Conservation (phyloP, 345 rosid species). For the Salix dunnii region DNA sequence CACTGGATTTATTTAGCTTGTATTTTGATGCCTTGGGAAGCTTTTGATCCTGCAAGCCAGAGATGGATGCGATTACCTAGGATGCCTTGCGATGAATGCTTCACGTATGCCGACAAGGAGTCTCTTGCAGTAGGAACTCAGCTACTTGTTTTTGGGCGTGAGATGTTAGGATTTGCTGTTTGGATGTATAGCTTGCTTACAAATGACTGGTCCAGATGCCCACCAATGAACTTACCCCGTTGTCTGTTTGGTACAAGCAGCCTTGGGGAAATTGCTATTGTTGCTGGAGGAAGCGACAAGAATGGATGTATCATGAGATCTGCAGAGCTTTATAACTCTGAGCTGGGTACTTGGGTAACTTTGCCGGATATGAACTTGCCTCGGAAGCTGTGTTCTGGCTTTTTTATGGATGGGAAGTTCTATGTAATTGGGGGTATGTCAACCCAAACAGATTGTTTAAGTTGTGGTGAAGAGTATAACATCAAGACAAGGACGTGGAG, state of each 20-base stretch:
- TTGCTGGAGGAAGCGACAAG: constrained; percentile 74
- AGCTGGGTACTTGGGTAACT: constrained; percentile 62
- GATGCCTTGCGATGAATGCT: constrained; percentile 84
- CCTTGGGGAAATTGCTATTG: constrained; percentile 57
- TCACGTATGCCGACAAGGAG: constrained; percentile 76
- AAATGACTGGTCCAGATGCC: constrained; percentile 61
- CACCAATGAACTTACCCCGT: constrained; percentile 64
- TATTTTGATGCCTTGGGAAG: constrained; percentile 79
- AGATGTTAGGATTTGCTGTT: constrained; percentile 58
- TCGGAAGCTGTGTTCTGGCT: constrained; percentile 71
- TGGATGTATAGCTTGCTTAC: constrained; percentile 66
- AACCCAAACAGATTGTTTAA: constrained; percentile 49
- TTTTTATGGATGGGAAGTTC: constrained; percentile 80
- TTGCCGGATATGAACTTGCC: constrained; percentile 66
- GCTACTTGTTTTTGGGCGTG: constrained; percentile 73
- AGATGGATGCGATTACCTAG: constrained; percentile 76
- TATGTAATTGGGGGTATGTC: constrained; percentile 81
- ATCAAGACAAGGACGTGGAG: constrained; percentile 62
- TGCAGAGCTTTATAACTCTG: constrained; percentile 66
- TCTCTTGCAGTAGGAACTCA: constrained; percentile 72
- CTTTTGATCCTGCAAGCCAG: constrained; percentile 51
- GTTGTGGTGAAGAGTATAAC: constrained; percentile 71
- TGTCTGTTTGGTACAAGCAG: constrained; percentile 80
- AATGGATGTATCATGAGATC: constrained; percentile 54
- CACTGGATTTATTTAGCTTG: constrained; percentile 72